Evolutionary conservation across 441 rosid species (phyloP).

Genomic region (Rhodomyrtus psidioides): DNA sequence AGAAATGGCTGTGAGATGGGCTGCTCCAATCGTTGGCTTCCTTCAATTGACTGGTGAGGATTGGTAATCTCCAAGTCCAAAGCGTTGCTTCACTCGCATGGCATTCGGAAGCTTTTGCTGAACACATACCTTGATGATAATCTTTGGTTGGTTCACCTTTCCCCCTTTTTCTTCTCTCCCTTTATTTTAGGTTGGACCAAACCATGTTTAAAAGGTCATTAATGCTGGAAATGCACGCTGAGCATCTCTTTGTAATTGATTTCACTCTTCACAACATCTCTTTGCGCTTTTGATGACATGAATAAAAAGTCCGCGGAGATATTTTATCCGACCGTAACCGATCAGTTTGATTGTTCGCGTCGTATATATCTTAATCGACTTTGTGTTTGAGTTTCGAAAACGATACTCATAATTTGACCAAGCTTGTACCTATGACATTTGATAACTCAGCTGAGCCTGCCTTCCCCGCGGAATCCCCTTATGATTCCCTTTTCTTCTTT

Average conservation of each 20-base stretch:
- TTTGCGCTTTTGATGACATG: neutral
- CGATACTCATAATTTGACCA: neutral
- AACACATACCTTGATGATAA: neutral
- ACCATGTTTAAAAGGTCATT: neutral
- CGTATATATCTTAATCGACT: too few species aligned
- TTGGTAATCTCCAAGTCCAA: neutral
- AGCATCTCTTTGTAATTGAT: neutral
- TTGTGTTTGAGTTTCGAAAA: neutral
- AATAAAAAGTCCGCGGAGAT: neutral
- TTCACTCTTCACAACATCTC: neutral
- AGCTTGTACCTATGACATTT: neutral
- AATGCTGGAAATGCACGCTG: neutral
- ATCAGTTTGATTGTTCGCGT: neutral
- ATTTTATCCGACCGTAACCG: neutral
- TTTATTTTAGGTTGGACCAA: constrained; percentile 14
- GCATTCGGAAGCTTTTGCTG: neutral
- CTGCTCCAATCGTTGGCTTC: neutral
- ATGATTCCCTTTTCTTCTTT: neutral
- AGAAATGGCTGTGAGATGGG: neutral
- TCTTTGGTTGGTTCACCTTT: neutral
- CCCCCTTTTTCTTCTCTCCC: constrained; percentile 7
- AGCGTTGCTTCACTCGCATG: neutral
- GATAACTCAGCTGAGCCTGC: neutral
- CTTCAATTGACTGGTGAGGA: neutral
- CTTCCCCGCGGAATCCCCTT: neutral